Conservation (phyloP, 352 stramenopile species). For the Pythium rishiriense region DNA sequence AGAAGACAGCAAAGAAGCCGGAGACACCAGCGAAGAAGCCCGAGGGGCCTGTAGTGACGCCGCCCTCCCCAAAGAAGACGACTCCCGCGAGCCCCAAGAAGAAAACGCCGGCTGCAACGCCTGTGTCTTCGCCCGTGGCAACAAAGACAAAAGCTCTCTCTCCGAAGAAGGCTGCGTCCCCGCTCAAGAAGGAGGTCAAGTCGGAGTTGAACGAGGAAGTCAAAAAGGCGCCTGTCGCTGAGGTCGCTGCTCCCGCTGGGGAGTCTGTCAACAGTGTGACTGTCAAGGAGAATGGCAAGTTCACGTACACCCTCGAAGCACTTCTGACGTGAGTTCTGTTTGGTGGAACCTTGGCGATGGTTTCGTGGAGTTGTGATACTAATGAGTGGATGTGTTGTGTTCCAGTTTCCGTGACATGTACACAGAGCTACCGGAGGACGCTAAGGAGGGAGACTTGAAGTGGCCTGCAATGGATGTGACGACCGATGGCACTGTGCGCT, state of each 20-base stretch:
- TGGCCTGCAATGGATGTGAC: slow-evolving; percentile 43
- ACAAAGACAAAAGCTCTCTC: slow-evolving; percentile 16
- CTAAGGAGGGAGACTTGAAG: slow-evolving; percentile 21
- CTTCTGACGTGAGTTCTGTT: slow-evolving; percentile 25
- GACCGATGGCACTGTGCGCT: slow-evolving; percentile 26
- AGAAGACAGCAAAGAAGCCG: slow-evolving; percentile 16
- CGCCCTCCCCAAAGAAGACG: slow-evolving; percentile 7
- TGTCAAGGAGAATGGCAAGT: slow-evolving; percentile 30
- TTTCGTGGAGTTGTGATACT: neutral
- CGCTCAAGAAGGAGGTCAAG: slow-evolving; percentile 10
- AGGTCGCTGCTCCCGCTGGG: neutral
- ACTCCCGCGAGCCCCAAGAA: slow-evolving; percentile 24
- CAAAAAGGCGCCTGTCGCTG: neutral
- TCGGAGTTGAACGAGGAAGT: slow-evolving; percentile 9
- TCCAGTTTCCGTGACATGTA: slow-evolving; percentile 36
- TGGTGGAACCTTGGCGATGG: neutral
- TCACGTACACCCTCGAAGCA: slow-evolving; percentile 32
- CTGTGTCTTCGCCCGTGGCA: slow-evolving; percentile 18
- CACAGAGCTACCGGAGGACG: slow-evolving; percentile 27
- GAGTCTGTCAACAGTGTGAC: slow-evolving; percentile 18
- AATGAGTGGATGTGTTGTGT: neutral
- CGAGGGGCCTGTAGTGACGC: too few relatives aligned
- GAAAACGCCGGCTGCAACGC: slow-evolving; percentile 10
- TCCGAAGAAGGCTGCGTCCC: slow-evolving; percentile 15
- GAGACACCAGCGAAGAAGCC: slow-evolving; percentile 18